Evolutionary conservation across 164 flowering plant species (phyloP).

Genomic region (Taxillus chinensis): DNA sequence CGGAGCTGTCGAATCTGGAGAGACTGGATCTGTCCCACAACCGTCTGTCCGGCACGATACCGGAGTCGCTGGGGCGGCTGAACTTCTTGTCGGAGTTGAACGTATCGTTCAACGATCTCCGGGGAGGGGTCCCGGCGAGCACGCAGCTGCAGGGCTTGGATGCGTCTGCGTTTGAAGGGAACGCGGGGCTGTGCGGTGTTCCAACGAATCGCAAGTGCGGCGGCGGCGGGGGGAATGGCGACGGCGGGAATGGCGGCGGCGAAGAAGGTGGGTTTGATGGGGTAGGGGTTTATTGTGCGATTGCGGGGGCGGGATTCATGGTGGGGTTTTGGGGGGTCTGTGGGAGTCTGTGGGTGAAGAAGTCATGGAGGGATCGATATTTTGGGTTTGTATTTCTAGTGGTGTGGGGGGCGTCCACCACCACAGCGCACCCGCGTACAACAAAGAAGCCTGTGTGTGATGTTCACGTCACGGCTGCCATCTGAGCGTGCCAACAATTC

Average conservation of each 20-base stretch:
- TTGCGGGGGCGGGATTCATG: neutral
- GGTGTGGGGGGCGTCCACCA: too few relatives aligned
- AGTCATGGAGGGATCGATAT: too few relatives aligned
- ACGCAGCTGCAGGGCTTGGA: conserved; percentile 56
- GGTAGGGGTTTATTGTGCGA: neutral
- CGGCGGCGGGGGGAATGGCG: neutral
- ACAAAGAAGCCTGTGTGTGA: too few relatives aligned
- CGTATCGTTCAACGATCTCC: conserved; percentile 49
- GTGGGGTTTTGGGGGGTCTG: neutral
- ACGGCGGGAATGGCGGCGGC: neutral
- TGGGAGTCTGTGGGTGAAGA: neutral
- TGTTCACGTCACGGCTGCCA: too few relatives aligned
- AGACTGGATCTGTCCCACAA: conserved; percentile 46
- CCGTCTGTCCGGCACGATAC: conserved; percentile 46
- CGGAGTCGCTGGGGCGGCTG: conserved; percentile 38
- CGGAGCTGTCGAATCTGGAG: conserved; percentile 45
- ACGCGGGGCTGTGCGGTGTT: conserved; percentile 34
- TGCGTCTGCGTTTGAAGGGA: conserved; percentile 39
- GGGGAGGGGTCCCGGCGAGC: conserved; percentile 55
- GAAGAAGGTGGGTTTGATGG: neutral
- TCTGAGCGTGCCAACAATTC: too few relatives aligned
- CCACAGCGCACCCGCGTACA: too few relatives aligned
- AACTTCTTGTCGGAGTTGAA: conserved; percentile 48
- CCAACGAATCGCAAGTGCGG: conserved; percentile 10
- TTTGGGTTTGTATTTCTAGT: too few relatives aligned